These are phyloP conservation scores for Calocybe gangraenosa DNA, from an alignment of 768 basidiomycete species.

Conservation along the genomic window DNA sequence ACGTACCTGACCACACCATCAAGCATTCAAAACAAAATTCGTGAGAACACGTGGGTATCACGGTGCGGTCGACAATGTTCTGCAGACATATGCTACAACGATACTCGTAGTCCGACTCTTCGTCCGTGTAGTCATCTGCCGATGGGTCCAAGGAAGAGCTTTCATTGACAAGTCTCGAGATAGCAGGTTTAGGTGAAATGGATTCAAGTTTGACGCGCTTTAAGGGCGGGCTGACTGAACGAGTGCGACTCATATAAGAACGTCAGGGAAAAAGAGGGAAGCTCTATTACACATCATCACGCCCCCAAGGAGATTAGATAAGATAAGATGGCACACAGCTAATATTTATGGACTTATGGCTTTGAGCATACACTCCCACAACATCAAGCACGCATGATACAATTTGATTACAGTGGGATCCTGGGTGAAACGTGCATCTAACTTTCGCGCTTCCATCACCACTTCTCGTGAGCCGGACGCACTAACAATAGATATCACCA, in stretches of 20 bases:
- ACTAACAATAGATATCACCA: too few species aligned
- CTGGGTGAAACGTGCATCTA: too few species aligned
- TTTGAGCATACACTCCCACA: too few species aligned
- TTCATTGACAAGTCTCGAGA: neutral
- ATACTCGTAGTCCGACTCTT: slow-evolving; percentile 29
- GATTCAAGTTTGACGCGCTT: slow-evolving; percentile 36
- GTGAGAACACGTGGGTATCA: slow-evolving; percentile 84
- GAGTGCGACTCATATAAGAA: slow-evolving; percentile 10
- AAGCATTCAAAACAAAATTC: slow-evolving; percentile 94
- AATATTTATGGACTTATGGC: neutral
- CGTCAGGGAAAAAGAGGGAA: neutral
- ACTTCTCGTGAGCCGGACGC: too few species aligned
- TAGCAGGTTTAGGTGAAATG: slow-evolving; percentile 15
- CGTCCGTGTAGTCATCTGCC: too few species aligned
- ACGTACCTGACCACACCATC: slow-evolving; percentile 76
- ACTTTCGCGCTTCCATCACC: too few species aligned
- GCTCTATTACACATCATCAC: too few species aligned
- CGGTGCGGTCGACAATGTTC: slow-evolving; percentile 66
- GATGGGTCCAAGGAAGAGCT: slow-evolving; percentile 24
- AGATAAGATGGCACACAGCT: neutral
- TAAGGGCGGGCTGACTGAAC: slow-evolving; percentile 24
- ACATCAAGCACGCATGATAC: too few species aligned
- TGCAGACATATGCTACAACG: slow-evolving; percentile 89
- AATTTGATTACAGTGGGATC: too few species aligned
- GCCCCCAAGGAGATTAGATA: neutral